Conservation (phyloP, 257 asterid species). For the Fraxinus americana region DNA sequence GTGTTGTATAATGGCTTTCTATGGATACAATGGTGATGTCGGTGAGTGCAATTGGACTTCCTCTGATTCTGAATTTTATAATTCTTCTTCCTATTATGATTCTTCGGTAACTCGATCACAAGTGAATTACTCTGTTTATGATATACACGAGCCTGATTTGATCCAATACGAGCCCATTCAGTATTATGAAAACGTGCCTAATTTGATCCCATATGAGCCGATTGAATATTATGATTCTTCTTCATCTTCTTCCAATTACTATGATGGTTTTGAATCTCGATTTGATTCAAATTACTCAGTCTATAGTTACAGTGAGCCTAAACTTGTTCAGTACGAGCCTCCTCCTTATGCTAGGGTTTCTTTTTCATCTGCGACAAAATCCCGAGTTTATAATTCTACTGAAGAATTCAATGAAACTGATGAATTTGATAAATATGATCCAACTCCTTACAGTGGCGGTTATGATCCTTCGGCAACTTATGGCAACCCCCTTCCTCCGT, state of each 20-base stretch:
- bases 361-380: conserved; percentile 37
- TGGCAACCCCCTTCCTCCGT: conserved; percentile 74
- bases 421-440: conserved; percentile 40
- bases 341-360: conserved; percentile 22
- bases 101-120: conserved; percentile 17
- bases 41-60: too few species aligned
- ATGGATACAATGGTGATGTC: too few species aligned
- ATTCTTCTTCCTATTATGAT: conserved; percentile 4
- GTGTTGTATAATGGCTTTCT: too few species aligned
- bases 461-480: conserved; percentile 57
- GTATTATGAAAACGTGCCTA: conserved; percentile 20
- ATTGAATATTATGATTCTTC: background rate
- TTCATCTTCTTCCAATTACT: conserved; percentile 8
- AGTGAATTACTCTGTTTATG: conserved; percentile 29
- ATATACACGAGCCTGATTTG: background rate
- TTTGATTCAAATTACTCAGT: conserved; percentile 27
- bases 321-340: conserved; percentile 40
- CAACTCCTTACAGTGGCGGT: conserved; percentile 82
- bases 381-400: conserved; percentile 36
- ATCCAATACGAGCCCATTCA: too few species aligned
- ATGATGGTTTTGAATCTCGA: conserved; percentile 25
- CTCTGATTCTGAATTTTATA: too few species aligned
- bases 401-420: conserved; percentile 38
- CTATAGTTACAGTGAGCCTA: conserved; percentile 37
- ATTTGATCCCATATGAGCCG: conserved; percentile 17